Evolutionary conservation across 257 asterid genomes (phyloP), one percentile per base, ranked within the genome.

Genomic region (Gardenia jasminoides): DNA sequence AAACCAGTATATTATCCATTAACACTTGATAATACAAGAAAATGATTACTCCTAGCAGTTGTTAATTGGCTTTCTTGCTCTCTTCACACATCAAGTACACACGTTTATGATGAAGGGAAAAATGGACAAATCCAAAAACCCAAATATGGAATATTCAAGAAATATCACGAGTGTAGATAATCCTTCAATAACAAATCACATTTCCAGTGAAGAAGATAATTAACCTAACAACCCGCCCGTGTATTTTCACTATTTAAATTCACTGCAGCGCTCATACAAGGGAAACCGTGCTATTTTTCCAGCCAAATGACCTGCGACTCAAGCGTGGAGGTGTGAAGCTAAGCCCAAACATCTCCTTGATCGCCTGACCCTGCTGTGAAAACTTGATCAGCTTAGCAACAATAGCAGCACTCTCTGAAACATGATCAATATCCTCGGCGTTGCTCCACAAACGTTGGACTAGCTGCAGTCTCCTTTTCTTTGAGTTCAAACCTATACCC

Each of bases 301-400:
- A 86, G 80, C 89, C 85, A 80, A 84, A 88, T 10, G 87, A 86
- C 81, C 85, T 80, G 69, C 88, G 79, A 70, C 71, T 82, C 30
- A 39, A 33, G 75, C 86, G 75, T 7, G 86, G 79, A 22, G 87
- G 91, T 31, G 88, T 76, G 87, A 88, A 86, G 81, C 88, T 88
- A 67, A 88, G 89, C 56, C 91, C 91, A 81, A 86, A 86, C 89
- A 86, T 86, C 87, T 88, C 91, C 86, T 86, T 88, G 20, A 78
- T 84, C 54, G 88, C 86, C 24, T 76, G 83, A 44, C 87, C 85
- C 65, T 86, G 78, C 72, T 84, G 85, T 24, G 83, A 84, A 78
- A 88, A 88, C 76, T 83, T 82, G 76, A 88, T 86, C 76, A 88
- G 82, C 82, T 82, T 88, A 16, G 91, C 91, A 22, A 88, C 80